Evolutionary conservation across 495 filamentous ascomycete species (phyloP), one percentile per base, ranked within the genome.

Genomic region (Trichoderma reesei): DNA sequence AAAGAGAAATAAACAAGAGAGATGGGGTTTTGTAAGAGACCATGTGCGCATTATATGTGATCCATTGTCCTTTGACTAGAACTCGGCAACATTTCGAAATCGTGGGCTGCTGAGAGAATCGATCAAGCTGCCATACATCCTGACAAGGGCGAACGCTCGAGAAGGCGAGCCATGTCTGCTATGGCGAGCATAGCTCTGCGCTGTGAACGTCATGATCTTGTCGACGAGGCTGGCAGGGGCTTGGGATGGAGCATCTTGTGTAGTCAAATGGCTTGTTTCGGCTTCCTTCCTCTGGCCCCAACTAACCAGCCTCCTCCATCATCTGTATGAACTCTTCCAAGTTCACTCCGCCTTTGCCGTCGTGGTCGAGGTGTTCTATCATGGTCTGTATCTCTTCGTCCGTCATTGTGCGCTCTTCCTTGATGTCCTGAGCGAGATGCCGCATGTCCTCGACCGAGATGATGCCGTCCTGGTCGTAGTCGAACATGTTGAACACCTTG

Each of bases 361-460:
- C 90, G 65, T 95, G 75, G 80, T 96, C 91, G 80, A 96, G 96
- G 74, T 96, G 91, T 74, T 95, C 90, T 79, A 96, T 91, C 91
- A 96, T 96, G 69, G 91, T 89, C 67, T 82, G 79, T 59, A 96
- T 72, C 77, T 96, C 91, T 70, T 93, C 90, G 71, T 96, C 90
- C 72, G 93, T 90, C 41, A 96, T 73, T 63, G 61, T 63, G 38
- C 61, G 39, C 38, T 83, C 86, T 75, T 96, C 91, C 3, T 90
- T 90, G 42, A 96, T 72, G 74, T 96, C 91, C 65, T 89, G 79
- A 60, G 92, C 91, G 56, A 96, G 90, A 36, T 88, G 78, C 64
- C 88, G 78, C 68, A 96, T 71, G 80, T 96, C 91, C 64, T 88
- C 83, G 8, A 95, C 73, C 59, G 83, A 85, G 60, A 96, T 95